phyloP scores from a whole-genome alignment of 1,284 basidiomycete genomes.

The Takashimella tepidaria region DNA sequence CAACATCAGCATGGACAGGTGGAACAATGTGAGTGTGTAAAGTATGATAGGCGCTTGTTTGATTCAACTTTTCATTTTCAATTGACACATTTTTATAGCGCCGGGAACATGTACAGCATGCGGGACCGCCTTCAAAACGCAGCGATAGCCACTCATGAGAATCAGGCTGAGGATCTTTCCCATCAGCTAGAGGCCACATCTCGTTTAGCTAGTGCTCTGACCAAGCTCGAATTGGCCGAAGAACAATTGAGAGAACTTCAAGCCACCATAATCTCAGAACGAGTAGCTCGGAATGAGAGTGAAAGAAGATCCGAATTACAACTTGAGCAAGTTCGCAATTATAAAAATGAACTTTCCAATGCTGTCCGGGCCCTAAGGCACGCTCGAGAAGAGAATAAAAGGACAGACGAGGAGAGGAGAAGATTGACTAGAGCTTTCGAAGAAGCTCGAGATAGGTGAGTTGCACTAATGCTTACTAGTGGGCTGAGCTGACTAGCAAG shows the following conservation, averaged over 20 bases:
- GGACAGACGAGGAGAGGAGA: slow-evolving; percentile 40
- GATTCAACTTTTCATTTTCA: too few relatives aligned
- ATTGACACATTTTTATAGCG: slow-evolving; percentile 13
- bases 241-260: slow-evolving; percentile 38
- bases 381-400: slow-evolving; percentile 39
- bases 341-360: slow-evolving; percentile 36
- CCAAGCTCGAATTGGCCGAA: slow-evolving; percentile 31
- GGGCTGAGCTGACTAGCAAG: not conserved
- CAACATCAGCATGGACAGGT: slow-evolving; percentile 19
- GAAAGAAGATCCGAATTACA: slow-evolving; percentile 22
- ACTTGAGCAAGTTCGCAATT: slow-evolving; percentile 30
- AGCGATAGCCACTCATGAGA: slow-evolving; percentile 7
- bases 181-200: not conserved
- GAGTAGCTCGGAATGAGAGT: slow-evolving; percentile 31
- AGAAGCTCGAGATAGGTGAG: slow-evolving; percentile 38
- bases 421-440: slow-evolving; percentile 34
- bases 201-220: slow-evolving; percentile 20
- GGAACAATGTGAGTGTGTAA: slow-evolving; percentile 23
- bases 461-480: not conserved
- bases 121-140: slow-evolving; percentile 27
- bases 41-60: not conserved
- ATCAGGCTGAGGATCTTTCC: not conserved
- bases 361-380: slow-evolving; percentile 37
- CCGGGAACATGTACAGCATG: slow-evolving; percentile 31
- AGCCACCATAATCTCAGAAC: slow-evolving; percentile 42